Evolutionary conservation across 495 filamentous ascomycete species (phyloP).

Genomic region (Penicillium lagena): DNA sequence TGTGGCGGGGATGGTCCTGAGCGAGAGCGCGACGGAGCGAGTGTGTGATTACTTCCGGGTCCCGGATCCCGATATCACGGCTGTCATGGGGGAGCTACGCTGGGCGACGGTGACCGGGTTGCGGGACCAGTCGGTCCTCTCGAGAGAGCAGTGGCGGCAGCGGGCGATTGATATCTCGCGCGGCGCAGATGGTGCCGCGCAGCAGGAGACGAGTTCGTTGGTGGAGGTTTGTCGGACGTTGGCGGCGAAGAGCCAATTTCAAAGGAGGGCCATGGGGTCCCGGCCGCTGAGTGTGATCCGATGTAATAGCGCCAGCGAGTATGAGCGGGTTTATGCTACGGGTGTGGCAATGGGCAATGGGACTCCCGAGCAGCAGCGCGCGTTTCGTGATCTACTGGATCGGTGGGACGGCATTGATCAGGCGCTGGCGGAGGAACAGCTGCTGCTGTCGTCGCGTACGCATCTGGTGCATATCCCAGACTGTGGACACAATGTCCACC

Average conservation of each 20-base stretch:
- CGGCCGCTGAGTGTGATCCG: conserved; percentile 34
- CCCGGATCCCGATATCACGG: conserved; percentile 23
- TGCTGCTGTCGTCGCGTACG: conserved; percentile 28
- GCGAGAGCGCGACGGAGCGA: conserved; percentile 31
- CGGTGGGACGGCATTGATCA: conserved; percentile 29
- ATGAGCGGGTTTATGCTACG: conserved; percentile 22
- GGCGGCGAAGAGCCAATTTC: conserved; percentile 25
- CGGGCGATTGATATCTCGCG: conserved; percentile 28
- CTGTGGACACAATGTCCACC: conserved; percentile 45
- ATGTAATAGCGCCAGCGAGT: conserved; percentile 24
- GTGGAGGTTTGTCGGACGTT: conserved; percentile 19
- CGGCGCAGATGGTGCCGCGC: conserved; percentile 7
- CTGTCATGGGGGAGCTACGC: conserved; percentile 24
- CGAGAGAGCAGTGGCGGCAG: conserved; percentile 27
- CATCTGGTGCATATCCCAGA: conserved; percentile 33
- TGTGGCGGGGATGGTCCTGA: conserved; percentile 34
- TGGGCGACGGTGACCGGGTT: conserved; percentile 28
- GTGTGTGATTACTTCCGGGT: conserved; percentile 22
- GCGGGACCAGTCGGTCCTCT: conserved; percentile 14
- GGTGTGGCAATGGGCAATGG: conserved; percentile 30
- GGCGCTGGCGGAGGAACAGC: conserved; percentile 38
- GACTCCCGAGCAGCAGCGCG: conserved; percentile 17
- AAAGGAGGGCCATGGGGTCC: conserved; percentile 18
- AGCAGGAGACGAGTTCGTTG: conserved; percentile 12
- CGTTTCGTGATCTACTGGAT: conserved; percentile 26